These are phyloP conservation scores for Aspergillus wentii DNA, from an alignment of 495 filamentous ascomycete genomes.

Conservation along the genomic window DNA sequence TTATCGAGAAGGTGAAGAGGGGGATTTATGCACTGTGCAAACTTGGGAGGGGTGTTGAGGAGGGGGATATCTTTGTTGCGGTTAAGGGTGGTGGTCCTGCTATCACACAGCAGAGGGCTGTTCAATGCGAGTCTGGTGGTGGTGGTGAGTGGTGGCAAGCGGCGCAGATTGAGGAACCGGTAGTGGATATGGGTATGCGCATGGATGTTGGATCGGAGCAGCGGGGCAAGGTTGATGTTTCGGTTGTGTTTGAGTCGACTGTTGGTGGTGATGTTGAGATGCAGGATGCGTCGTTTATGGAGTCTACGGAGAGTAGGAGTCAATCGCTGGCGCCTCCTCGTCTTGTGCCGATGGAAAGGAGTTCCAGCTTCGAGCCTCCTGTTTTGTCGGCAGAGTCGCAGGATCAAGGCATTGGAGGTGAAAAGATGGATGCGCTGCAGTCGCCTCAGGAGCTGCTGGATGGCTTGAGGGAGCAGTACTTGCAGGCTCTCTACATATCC, in stretches of 20 bases:
- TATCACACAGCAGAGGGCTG: conserved; percentile 27
- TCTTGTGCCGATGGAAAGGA: conserved; percentile 1
- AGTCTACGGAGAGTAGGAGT: conserved; percentile 13
- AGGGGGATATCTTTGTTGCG: conserved; percentile 39
- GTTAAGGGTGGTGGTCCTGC: conserved; percentile 30
- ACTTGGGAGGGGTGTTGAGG: conserved; percentile 58
- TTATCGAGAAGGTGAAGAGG: conserved; percentile 63
- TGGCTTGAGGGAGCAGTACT: conserved; percentile 70
- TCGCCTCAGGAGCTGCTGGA: conserved; percentile 61
- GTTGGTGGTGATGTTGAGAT: conserved; percentile 1
- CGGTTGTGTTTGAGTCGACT: conserved; percentile 25
- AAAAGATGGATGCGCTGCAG: conserved; percentile 30
- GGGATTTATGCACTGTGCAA: conserved; percentile 69
- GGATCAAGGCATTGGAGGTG: conserved; percentile 4
- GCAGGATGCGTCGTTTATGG: conserved; percentile 16
- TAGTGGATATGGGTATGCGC: conserved; percentile 11
- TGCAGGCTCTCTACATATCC: conserved; percentile 85
- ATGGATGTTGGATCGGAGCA: conserved; percentile 11
- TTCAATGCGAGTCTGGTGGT: conserved; percentile 22
- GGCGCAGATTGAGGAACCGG: conserved; percentile 33
- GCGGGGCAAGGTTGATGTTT: conserved; percentile 23
- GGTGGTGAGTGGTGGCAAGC: conserved; percentile 32
- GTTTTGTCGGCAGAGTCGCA: conserved; percentile 11
- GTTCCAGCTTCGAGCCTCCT: conserved; percentile 5
- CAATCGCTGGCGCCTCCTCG: conserved; percentile 16